Conservation (phyloP, 2,329 filamentous ascomycete species). For the Arthrobotrys entomopaga region DNA sequence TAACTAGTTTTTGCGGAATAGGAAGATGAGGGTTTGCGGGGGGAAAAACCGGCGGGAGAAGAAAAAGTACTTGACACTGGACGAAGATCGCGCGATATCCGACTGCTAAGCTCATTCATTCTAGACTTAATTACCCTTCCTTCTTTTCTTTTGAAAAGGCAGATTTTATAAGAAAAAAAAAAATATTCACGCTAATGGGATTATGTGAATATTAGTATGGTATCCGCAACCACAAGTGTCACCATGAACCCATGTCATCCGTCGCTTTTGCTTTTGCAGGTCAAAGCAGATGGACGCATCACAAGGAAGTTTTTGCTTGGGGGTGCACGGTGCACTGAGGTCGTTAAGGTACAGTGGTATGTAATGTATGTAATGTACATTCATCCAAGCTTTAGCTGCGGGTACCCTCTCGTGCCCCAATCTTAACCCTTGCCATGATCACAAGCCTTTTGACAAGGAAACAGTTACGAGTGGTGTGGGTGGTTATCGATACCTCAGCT, state of each 20-base stretch:
- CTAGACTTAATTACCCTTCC: not conserved
- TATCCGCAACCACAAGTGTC: conserved; percentile 3
- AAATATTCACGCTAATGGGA: not conserved
- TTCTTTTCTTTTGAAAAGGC: conserved; percentile 2
- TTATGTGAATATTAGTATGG: not conserved
- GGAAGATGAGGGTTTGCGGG: conserved; percentile 15
- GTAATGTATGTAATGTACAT: no score
- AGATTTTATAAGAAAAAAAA: not conserved
- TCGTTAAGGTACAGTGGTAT: conserved; percentile 1
- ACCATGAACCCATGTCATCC: conserved; percentile 34
- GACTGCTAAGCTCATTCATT: conserved; percentile 21
- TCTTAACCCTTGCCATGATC: conserved; percentile 35
- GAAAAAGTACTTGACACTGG: no score
- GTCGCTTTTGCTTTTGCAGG: conserved; percentile 7
- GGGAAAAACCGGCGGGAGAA: not conserved
- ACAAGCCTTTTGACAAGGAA: conserved; percentile 35
- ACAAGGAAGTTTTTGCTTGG: conserved; percentile 21
- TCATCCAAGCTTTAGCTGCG: not conserved
- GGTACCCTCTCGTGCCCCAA: conserved; percentile 26
- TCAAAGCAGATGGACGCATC: conserved; percentile 40
- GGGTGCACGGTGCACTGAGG: not conserved
- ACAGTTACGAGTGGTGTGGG: not conserved
- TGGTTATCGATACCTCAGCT: not conserved
- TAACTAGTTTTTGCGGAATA: not conserved
- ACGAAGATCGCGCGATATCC: conserved; percentile 41